Conservation (phyloP, 1,284 basidiomycete species). For the Ustilago crameri region DNA sequence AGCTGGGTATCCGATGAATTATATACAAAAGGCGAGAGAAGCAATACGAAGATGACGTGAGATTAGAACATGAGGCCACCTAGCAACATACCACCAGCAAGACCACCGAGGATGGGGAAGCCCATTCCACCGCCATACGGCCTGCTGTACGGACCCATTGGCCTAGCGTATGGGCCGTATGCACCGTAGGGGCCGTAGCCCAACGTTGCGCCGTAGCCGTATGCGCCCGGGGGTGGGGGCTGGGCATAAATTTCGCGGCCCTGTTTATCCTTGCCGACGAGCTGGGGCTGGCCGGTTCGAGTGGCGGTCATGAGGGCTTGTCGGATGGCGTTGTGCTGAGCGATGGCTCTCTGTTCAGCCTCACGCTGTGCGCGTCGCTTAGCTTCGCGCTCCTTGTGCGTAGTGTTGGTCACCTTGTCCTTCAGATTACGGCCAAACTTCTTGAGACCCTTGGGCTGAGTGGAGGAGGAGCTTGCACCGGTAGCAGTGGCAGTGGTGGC, state of each 20-base stretch:
- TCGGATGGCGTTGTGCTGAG: slow-evolving; percentile 43
- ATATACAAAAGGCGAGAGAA: background rate
- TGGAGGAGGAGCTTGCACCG: background rate
- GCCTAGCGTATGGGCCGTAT: slow-evolving; percentile 36
- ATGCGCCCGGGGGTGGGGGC: slow-evolving; percentile 45
- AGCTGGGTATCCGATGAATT: no score
- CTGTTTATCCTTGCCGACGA: slow-evolving; percentile 41
- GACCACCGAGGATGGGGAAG: slow-evolving; percentile 33
- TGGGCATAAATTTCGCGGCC: slow-evolving; percentile 54
- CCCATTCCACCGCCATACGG: slow-evolving; percentile 28
- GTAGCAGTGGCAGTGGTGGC: background rate
- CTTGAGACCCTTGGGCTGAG: slow-evolving; percentile 39
- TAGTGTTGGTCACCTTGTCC: slow-evolving; percentile 65
- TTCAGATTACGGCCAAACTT: slow-evolving; percentile 63
- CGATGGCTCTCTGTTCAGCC: slow-evolving; percentile 50
- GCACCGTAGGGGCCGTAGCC: slow-evolving; percentile 45
- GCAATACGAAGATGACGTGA: background rate
- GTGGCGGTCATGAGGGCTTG: slow-evolving; percentile 35
- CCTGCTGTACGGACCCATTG: slow-evolving; percentile 41
- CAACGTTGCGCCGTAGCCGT: slow-evolving; percentile 35
- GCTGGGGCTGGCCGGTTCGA: slow-evolving; percentile 50
- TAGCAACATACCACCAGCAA: slow-evolving; percentile 50
- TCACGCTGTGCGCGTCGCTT: slow-evolving; percentile 48
- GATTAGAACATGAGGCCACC: slow-evolving; percentile 49
- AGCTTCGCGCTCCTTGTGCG: slow-evolving; percentile 60